Percentiles rank a stretch among this genome's conserved stretches.
These are phyloP conservation scores for Epichloe baconii DNA, from an alignment of 2,329 filamentous ascomycete species.

Conservation along the genomic window DNA sequence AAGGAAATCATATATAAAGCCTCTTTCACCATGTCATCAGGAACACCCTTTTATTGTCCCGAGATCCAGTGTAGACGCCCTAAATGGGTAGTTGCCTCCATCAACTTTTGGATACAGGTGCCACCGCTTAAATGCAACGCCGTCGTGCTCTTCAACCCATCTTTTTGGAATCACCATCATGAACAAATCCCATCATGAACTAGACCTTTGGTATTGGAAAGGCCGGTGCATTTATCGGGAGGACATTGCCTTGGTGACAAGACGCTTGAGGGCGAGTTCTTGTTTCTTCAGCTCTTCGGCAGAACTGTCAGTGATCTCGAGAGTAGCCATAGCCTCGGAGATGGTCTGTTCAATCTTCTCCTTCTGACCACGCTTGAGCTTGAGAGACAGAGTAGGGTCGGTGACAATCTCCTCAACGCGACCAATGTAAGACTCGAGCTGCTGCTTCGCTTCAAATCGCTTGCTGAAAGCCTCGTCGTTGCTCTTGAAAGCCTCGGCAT, in stretches of 20 bases:
- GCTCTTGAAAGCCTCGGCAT: conserved; percentile 97
- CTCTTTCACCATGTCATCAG: conserved; percentile 1
- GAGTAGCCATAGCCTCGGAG: conserved; percentile 92
- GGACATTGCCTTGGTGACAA: conserved; percentile 97
- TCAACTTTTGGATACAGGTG: conserved; percentile 4
- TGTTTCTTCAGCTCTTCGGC: conserved; percentile 99
- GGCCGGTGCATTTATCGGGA: conserved; percentile 52
- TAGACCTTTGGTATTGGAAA: neutral
- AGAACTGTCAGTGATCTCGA: conserved; percentile 84
- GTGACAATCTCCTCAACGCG: conserved; percentile 98
- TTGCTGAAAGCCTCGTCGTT: conserved; percentile 98
- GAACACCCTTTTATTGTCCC: neutral
- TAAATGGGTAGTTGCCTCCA: conserved; percentile 2
- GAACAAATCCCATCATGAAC: neutral
- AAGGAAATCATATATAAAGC: conserved; percentile 7
- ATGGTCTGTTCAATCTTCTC: conserved; percentile 98
- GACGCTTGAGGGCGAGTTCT: conserved; percentile 93
- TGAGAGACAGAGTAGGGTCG: conserved; percentile 88
- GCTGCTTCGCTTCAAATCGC: conserved; percentile 97
- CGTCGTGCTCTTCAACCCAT: conserved; percentile 2
- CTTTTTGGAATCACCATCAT: conserved; percentile 3
- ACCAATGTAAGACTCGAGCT: conserved; percentile 97
- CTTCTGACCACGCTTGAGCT: conserved; percentile 98
- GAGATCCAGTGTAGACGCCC: conserved; percentile 4
- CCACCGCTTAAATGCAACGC: conserved; percentile 6